Conservation (phyloP, 805 yeast genomes). For the Candida yuanshanica region DNA sequence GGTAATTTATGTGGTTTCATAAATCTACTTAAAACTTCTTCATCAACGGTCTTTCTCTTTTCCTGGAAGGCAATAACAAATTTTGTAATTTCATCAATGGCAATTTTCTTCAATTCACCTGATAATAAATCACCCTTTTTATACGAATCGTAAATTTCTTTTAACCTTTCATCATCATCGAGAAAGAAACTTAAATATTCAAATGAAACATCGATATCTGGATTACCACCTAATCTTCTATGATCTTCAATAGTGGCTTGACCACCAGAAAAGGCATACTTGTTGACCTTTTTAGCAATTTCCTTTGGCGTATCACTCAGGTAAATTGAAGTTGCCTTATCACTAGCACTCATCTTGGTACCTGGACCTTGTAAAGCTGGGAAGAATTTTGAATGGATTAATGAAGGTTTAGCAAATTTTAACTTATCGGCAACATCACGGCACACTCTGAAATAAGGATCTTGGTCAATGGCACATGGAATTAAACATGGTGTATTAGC, state of each 20-base stretch:
- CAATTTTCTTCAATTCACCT: conserved; percentile 88
- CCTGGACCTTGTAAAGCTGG: conserved; percentile 97
- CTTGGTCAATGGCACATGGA: conserved; percentile 99
- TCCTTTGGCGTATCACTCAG: conserved; percentile 93
- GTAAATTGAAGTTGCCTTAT: conserved; percentile 84
- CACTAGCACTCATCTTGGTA: conserved; percentile 95
- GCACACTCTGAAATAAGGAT: conserved; percentile 95
- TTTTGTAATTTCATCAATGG: conserved; percentile 74
- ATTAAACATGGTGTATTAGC: conserved; percentile 91
- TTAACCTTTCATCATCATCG: conserved; percentile 80
- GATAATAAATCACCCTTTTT: conserved; percentile 77
- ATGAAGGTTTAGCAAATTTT: conserved; percentile 83
- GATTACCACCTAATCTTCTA: conserved; percentile 84
- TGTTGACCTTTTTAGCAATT: conserved; percentile 90
- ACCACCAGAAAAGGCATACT: conserved; percentile 96
- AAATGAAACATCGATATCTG: conserved; percentile 92
- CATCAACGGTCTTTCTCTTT: conserved; percentile 60
- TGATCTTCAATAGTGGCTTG: conserved; percentile 84
- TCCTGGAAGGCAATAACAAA: conserved; percentile 81
- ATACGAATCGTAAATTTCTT: conserved; percentile 56
- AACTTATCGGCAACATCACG: conserved; percentile 96
- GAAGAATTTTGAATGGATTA: conserved; percentile 92
- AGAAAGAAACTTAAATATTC: conserved; percentile 88
- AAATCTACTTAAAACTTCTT: conserved; percentile 54
- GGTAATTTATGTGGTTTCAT: conserved; percentile 82